phyloP scores from a whole-genome alignment of 2,329 filamentous ascomycete genomes.

The Parasarocladium wereldwijsianum region DNA sequence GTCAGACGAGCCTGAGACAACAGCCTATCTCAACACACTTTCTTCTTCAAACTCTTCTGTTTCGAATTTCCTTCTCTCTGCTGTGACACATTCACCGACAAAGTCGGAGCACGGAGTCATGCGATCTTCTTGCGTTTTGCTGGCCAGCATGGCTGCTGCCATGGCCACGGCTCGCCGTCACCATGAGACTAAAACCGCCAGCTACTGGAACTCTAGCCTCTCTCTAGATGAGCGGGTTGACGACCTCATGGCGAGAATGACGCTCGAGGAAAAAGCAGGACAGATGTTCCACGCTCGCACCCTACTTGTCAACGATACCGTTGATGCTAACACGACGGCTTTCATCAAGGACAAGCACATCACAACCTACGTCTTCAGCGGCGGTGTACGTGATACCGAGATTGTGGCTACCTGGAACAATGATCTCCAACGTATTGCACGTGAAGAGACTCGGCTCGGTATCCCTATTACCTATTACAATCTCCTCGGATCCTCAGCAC shows the following conservation, averaged over 20 bases:
- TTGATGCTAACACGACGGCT: slow-evolving; percentile 5
- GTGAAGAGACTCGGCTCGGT: slow-evolving; percentile 28
- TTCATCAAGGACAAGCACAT: slow-evolving; percentile 9
- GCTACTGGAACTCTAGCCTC: slow-evolving; percentile 17
- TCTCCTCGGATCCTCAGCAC: slow-evolving; percentile 32
- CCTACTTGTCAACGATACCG: slow-evolving; percentile 8
- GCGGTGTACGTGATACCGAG: slow-evolving; percentile 22
- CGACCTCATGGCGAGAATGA: slow-evolving; percentile 30
- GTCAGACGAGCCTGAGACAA: too few species aligned
- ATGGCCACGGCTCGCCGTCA: too few species aligned
- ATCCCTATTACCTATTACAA: slow-evolving; percentile 29
- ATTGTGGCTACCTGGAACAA: slow-evolving; percentile 24
- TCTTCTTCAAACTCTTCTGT: too few species aligned
- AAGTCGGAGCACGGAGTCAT: too few species aligned
- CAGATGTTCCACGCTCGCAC: slow-evolving; percentile 29
- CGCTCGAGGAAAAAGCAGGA: slow-evolving; percentile 30
- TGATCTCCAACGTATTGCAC: slow-evolving; percentile 23
- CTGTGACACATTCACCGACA: too few species aligned
- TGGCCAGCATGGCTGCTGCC: too few species aligned
- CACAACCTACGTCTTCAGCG: slow-evolving; percentile 32
- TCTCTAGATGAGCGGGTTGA: slow-evolving; percentile 30
- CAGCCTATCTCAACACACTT: too few species aligned
- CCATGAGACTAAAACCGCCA: neutral
- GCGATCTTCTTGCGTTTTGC: too few species aligned
- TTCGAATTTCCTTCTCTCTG: too few species aligned